phyloP scores from a whole-genome alignment of 176 grass and related monocot genomes.

The Cenchrus purpureus region DNA sequence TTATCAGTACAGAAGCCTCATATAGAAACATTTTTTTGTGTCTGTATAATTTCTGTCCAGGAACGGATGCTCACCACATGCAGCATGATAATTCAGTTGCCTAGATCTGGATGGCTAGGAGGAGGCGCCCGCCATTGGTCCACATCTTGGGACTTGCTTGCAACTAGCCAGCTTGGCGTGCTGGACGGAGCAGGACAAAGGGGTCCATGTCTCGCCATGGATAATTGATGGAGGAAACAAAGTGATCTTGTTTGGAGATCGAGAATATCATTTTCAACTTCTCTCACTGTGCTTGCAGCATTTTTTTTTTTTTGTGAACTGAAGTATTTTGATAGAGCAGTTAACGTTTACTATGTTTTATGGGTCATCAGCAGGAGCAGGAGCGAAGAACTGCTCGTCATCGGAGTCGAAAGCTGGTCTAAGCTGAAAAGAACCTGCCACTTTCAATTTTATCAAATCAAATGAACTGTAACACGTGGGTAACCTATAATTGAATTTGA shows the following conservation, averaged over 20 bases:
- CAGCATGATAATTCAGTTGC: constrained; percentile 41
- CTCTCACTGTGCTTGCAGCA: neutral
- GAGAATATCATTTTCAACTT: constrained; percentile 14
- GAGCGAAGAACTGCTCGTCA: neutral
- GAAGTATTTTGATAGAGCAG: neutral
- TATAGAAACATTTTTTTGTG: neutral
- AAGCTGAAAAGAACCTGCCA: neutral
- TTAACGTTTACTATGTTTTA: neutral
- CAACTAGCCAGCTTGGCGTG: constrained; percentile 35
- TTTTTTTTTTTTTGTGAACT: neutral
- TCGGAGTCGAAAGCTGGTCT: neutral
- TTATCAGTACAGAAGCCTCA: neutral
- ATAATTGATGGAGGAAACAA: constrained; percentile 31
- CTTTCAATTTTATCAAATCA: neutral
- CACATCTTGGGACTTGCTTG: constrained; percentile 30
- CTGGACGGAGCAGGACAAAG: constrained; percentile 28
- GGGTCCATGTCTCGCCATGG: constrained; percentile 37
- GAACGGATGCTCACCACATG: constrained; percentile 27
- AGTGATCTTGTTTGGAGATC: neutral
- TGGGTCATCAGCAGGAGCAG: neutral
- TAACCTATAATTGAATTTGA: neutral
- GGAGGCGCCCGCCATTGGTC: constrained; percentile 14
- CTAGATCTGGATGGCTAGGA: constrained; percentile 29
- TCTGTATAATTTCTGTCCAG: neutral
- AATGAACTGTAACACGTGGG: neutral